Conservation (phyloP, 2,329 filamentous ascomycete genomes). For the Aspergillus floridensis region DNA sequence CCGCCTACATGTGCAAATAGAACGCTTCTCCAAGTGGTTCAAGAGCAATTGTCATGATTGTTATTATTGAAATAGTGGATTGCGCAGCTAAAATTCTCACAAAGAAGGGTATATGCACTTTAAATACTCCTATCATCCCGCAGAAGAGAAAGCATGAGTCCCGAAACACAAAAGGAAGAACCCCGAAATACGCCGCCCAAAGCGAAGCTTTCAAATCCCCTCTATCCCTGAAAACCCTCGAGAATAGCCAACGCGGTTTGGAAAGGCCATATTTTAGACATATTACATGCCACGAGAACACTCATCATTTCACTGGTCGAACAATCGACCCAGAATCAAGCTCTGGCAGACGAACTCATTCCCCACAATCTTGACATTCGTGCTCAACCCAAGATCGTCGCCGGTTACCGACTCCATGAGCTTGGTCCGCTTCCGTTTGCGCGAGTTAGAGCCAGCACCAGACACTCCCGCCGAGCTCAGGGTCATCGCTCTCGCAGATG, state of each 20-base stretch:
- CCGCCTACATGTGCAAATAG: neutral
- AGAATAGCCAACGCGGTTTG: neutral
- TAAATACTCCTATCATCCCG: neutral
- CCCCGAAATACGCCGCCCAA: neutral
- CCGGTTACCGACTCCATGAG: slow-evolving; percentile 24
- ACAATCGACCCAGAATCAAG: slow-evolving; percentile 77
- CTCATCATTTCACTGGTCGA: slow-evolving; percentile 52
- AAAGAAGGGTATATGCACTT: slow-evolving; percentile 6
- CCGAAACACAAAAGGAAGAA: neutral
- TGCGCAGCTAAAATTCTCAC: neutral
- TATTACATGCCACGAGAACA: neutral
- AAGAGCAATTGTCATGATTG: neutral
- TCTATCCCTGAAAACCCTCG: neutral
- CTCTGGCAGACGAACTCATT: slow-evolving; percentile 92
- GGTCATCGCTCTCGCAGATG: slow-evolving; percentile 52
- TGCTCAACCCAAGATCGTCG: slow-evolving; percentile 37
- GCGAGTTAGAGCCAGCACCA: slow-evolving; percentile 33
- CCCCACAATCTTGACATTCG: slow-evolving; percentile 65
- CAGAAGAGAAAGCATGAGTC: neutral
- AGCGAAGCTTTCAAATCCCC: neutral
- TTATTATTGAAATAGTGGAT: neutral
- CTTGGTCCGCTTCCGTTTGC: slow-evolving; percentile 45
- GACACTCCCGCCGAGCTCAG: slow-evolving; percentile 18
- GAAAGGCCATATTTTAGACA: neutral
- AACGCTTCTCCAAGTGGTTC: neutral